A percentile compares a stretch with the other conserved stretches of the same genome.
These are phyloP conservation scores for Camelina laxa DNA, from an alignment of 345 rosid genomes.

Conservation along the genomic window DNA sequence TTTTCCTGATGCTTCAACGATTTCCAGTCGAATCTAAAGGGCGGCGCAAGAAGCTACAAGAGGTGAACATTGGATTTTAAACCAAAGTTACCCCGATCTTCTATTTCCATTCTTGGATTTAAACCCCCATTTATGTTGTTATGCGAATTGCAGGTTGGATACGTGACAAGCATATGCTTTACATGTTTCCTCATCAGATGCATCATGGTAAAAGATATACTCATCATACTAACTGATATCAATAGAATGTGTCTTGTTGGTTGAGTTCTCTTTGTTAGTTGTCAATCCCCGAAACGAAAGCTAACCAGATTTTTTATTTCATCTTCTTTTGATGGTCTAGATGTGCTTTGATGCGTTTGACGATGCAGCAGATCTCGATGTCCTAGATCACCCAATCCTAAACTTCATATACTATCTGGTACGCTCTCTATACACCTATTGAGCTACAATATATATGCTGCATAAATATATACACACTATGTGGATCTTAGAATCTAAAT, in stretches of 20 bases:
- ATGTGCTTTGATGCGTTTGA: slow-evolving; percentile 57
- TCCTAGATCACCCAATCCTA: slow-evolving; percentile 69
- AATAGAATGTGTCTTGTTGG: neutral
- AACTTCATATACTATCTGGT: slow-evolving; percentile 72
- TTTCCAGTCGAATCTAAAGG: slow-evolving; percentile 94
- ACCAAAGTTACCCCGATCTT: neutral
- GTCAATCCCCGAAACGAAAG: slow-evolving; percentile 4
- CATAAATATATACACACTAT: neutral
- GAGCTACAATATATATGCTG: neutral
- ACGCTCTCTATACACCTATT: slow-evolving; percentile 31
- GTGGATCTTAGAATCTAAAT: slow-evolving; percentile 1
- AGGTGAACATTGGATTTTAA: slow-evolving; percentile 51
- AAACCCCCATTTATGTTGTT: neutral
- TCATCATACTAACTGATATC: neutral
- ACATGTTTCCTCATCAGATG: slow-evolving; percentile 83
- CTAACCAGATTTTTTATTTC: slow-evolving; percentile 26
- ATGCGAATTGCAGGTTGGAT: slow-evolving; percentile 64
- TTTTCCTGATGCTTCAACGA: slow-evolving; percentile 77
- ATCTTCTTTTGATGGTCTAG: slow-evolving; percentile 30
- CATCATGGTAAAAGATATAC: slow-evolving; percentile 53
- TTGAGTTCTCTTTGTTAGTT: neutral
- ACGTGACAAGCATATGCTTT: slow-evolving; percentile 71
- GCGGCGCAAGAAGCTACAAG: slow-evolving; percentile 81
- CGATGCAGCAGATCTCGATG: slow-evolving; percentile 62
- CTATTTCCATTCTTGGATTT: neutral